Conservation (phyloP, 2,329 filamentous ascomycete genomes). For the Botrytis pseudocinerea region DNA sequence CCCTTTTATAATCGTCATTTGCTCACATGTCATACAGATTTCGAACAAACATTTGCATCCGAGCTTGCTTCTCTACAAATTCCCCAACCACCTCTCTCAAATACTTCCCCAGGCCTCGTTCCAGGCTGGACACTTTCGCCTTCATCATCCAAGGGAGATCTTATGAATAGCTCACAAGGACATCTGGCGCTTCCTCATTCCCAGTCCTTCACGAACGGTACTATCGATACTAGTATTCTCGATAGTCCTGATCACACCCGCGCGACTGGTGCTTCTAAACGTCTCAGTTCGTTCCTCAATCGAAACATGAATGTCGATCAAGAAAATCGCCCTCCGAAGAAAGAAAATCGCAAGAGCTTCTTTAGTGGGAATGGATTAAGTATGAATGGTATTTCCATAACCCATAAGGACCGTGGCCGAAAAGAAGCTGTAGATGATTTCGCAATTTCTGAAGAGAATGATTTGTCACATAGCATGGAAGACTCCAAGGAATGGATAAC, state of each 20-base stretch:
- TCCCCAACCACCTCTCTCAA: constrained; percentile 45
- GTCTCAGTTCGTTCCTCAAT: constrained; percentile 21
- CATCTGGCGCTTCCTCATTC: constrained; percentile 24
- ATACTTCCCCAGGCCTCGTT: constrained; percentile 43
- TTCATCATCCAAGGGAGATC: constrained; percentile 19
- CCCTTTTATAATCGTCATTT: background rate
- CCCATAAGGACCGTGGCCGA: constrained; percentile 18
- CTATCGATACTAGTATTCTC: constrained; percentile 34
- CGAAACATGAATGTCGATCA: constrained; percentile 1
- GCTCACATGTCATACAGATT: constrained; percentile 48
- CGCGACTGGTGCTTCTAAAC: constrained; percentile 22
- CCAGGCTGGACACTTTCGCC: constrained; percentile 41
- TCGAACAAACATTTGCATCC: constrained; percentile 62
- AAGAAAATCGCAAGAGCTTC: constrained; percentile 23
- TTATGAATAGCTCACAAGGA: constrained; percentile 29
- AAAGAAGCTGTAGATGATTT: constrained; percentile 5
- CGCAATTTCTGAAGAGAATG: constrained; percentile 7
- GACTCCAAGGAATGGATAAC: constrained; percentile 33
- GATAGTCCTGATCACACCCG: constrained; percentile 28
- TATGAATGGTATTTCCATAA: constrained; percentile 22
- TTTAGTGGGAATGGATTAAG: constrained; percentile 24
- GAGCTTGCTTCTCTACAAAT: constrained; percentile 65
- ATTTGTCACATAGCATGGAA: constrained; percentile 12
- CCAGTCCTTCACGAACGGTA: constrained; percentile 34
- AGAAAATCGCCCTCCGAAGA: constrained; percentile 8